Percentiles rank a stretch among this genome's conserved stretches.
phyloP scores from a whole-genome alignment of 805 yeast genomes.

The Candida xiaguanensis region DNA sequence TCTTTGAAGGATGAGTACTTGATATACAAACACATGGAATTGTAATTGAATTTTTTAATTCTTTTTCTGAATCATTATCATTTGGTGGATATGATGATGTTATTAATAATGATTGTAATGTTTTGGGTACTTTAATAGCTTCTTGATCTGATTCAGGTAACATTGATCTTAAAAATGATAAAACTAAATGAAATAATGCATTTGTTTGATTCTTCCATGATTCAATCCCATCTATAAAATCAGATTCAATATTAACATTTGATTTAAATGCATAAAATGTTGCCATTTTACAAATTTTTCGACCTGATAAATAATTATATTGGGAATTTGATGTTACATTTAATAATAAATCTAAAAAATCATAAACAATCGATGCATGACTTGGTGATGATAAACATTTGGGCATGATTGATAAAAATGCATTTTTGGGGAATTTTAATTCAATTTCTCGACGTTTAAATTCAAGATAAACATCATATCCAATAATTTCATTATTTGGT shows the following conservation, averaged over 20 bases:
- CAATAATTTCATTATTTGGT: slow-evolving; percentile 74
- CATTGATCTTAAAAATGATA: slow-evolving; percentile 77
- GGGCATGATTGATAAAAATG: slow-evolving; percentile 82
- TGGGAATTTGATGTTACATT: slow-evolving; percentile 76
- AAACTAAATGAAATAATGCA: slow-evolving; percentile 76
- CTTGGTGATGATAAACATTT: slow-evolving; percentile 77
- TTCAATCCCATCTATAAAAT: slow-evolving; percentile 65
- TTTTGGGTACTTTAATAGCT: slow-evolving; percentile 56
- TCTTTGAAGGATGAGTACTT: slow-evolving; percentile 46
- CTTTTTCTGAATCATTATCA: slow-evolving; percentile 25
- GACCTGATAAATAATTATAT: slow-evolving; percentile 72
- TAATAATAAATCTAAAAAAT: slow-evolving; percentile 77
- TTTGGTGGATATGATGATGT: slow-evolving; percentile 77
- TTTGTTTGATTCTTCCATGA: slow-evolving; percentile 80
- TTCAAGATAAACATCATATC: slow-evolving; percentile 79
- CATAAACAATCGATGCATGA: slow-evolving; percentile 86
- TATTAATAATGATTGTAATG: slow-evolving; percentile 61
- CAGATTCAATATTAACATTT: slow-evolving; percentile 20
- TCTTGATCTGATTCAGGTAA: slow-evolving; percentile 63
- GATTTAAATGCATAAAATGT: slow-evolving; percentile 85
- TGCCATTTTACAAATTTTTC: slow-evolving; percentile 76
- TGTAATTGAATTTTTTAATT: slow-evolving; percentile 37
- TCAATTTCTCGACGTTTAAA: slow-evolving; percentile 64
- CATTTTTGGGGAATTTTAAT: slow-evolving; percentile 62
- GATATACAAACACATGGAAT: slow-evolving; percentile 63